Evolutionary conservation across 2,329 filamentous ascomycete genomes (phyloP), one percentile per base, ranked within the genome.

Genomic region (Didymella pinodella): DNA sequence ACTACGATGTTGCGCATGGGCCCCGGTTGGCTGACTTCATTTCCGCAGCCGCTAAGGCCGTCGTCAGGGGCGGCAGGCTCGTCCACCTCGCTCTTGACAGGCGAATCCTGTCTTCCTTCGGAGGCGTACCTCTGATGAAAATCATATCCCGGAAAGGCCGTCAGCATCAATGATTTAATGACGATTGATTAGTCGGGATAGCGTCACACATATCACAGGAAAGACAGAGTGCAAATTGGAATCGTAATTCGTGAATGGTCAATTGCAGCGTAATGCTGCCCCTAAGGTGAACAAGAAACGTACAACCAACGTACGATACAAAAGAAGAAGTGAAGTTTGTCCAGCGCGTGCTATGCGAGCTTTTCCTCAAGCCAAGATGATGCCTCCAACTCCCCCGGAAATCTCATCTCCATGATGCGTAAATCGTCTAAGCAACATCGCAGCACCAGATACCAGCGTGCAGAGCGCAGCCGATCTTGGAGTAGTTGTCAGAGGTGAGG

Each of bases 401-500:
- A 43, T 44, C 40, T 54, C 58, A 63, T 56, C 57, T 58, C 54
- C 46, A 32, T 31, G 40, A 34, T 56, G 46, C 46, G 54, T 54
- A 14, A 12, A 25, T 60, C 53, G 57, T 57, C 62, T 73, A 74
- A 41, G 69, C 70, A 28, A 74, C 49, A 65, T 75, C 72, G 65
- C 72, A 75, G 64, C 60, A 63, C 72, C 72, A 75, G 62, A 74
- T 72, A 62, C 65, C 67, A 36, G 56, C 47, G 59, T 43, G 4
- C 29, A 57, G 43, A 34, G 58, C 63, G 57, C 72, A 75, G 36
- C 71, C 72, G 52, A 74, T 74, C 68, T 74, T 68, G 54, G 54
- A 62, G 68, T 74, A 74, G 43, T 55, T 49, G 54, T 26, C 26
- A 28, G 59, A 61, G 16, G 62, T 68, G 57, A 75, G 68, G 59